These are phyloP conservation scores for Nicotiana otophora DNA, from an alignment of 257 asterid genomes.

Conservation along the genomic window DNA sequence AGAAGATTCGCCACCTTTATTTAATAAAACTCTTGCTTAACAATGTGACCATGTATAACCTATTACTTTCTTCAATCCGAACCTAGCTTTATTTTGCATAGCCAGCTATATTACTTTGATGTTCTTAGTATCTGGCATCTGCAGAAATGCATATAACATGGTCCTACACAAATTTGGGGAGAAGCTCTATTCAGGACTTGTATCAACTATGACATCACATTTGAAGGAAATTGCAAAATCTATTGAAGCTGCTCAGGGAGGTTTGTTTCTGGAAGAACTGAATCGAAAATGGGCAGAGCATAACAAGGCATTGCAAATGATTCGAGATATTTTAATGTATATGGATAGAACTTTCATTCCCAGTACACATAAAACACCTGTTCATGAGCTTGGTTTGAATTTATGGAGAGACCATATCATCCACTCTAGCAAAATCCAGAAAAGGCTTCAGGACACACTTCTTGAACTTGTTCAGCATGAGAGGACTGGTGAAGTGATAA, in stretches of 20 bases:
- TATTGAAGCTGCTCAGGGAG: conserved; percentile 27
- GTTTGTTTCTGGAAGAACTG: conserved; percentile 29
- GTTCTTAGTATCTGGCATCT: neutral
- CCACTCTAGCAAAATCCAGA: conserved; percentile 25
- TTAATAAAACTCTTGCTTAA: neutral
- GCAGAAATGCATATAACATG: conserved; percentile 37
- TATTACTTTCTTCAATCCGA: neutral
- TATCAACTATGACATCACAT: conserved; percentile 31
- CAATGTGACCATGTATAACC: neutral
- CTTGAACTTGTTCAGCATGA: conserved; percentile 25
- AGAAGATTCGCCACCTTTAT: neutral
- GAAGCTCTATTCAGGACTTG: conserved; percentile 33
- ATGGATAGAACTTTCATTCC: conserved; percentile 34
- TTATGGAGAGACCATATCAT: conserved; percentile 31
- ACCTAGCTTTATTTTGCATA: neutral
- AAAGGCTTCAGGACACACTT: conserved; percentile 29
- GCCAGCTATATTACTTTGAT: neutral
- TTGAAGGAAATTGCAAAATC: conserved; percentile 27
- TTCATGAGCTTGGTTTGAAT: conserved; percentile 31
- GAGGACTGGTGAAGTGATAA: conserved; percentile 31
- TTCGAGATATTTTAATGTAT: conserved; percentile 33
- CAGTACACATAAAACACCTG: conserved; percentile 30
- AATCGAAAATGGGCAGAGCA: conserved; percentile 30
- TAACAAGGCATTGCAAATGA: conserved; percentile 36
- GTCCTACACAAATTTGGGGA: conserved; percentile 36